Percentiles rank a stretch among this genome's conserved stretches.
Conservation (phyloP, 2,329 filamentous ascomycete genomes). For the Blastomyces emzantsi region DNA sequence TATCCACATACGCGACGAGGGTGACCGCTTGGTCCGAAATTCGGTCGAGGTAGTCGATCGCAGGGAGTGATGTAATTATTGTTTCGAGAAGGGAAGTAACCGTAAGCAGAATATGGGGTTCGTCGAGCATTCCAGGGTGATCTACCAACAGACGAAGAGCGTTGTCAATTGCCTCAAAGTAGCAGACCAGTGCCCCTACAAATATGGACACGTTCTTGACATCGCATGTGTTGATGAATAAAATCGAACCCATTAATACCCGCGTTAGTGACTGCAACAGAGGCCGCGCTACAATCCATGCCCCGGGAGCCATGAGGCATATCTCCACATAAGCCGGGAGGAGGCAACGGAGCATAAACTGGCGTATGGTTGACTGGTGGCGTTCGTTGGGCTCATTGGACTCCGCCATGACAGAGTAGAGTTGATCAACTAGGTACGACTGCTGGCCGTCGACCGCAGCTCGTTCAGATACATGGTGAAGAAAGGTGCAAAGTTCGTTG, state of each 20-base stretch:
- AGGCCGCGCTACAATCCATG: conserved; percentile 46
- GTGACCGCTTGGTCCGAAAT: conserved; percentile 21
- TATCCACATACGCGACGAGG: conserved; percentile 28
- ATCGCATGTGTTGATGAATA: conserved; percentile 39
- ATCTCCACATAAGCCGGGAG: conserved; percentile 50
- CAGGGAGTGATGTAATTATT: conserved; percentile 32
- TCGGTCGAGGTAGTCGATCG: conserved; percentile 42
- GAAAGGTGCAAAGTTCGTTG: conserved; percentile 49
- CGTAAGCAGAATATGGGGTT: conserved; percentile 33
- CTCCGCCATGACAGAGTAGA: conserved; percentile 42
- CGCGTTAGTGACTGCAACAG: conserved; percentile 41
- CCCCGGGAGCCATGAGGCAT: conserved; percentile 37
- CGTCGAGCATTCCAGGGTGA: conserved; percentile 28
- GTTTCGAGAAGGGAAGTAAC: conserved; percentile 34
- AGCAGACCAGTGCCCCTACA: conserved; percentile 28
- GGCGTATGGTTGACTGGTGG: conserved; percentile 40
- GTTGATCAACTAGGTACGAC: conserved; percentile 46
- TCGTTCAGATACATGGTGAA: conserved; percentile 51
- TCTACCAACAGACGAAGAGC: conserved; percentile 31
- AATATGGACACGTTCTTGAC: conserved; percentile 30
- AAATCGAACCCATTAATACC: conserved; percentile 38
- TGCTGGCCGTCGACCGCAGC: conserved; percentile 52
- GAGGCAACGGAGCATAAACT: conserved; percentile 45
- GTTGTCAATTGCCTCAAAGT: conserved; percentile 33
- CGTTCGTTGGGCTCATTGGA: conserved; percentile 35